These are phyloP conservation scores for Paramecium sexaurelia DNA, from an alignment of 73 alveolate species.

Conservation along the genomic window DNA sequence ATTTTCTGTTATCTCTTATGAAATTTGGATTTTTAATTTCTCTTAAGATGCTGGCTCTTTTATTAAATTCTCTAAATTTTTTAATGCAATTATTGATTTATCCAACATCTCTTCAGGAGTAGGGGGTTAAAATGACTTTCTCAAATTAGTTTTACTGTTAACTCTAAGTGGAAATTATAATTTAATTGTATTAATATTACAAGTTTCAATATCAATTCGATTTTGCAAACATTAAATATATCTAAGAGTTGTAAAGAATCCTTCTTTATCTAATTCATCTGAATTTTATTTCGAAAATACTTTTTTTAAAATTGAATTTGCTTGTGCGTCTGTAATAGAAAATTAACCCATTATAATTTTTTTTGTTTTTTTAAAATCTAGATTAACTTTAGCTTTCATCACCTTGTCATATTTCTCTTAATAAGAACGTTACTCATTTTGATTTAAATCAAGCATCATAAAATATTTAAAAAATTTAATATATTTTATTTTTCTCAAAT, in stretches of 20 bases:
- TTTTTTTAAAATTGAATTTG: not conserved
- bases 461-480: not conserved
- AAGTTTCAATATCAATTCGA: not conserved
- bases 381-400: not conserved
- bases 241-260: not conserved
- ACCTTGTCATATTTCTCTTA: not conserved
- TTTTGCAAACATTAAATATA: conserved; percentile 4
- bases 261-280: not conserved
- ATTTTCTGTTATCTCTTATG: not conserved
- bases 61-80: not conserved
- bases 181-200: not conserved
- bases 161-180: not conserved
- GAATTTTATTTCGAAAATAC: not conserved
- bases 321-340: not conserved
- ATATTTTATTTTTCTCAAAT: not conserved
- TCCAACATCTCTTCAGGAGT: not conserved
- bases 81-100: not conserved
- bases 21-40: not conserved
- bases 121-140: conserved; percentile 1
- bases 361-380: not conserved
- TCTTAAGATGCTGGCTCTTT: not conserved
- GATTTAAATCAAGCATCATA: not conserved
- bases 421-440: not conserved
- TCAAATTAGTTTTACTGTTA: not conserved
- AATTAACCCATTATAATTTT: not conserved